A percentile compares a stretch with the other conserved stretches of the same genome.
These are phyloP conservation scores for Phytophthora macrochlamydospora DNA, from an alignment of 352 stramenopile genomes.

Conservation along the genomic window DNA sequence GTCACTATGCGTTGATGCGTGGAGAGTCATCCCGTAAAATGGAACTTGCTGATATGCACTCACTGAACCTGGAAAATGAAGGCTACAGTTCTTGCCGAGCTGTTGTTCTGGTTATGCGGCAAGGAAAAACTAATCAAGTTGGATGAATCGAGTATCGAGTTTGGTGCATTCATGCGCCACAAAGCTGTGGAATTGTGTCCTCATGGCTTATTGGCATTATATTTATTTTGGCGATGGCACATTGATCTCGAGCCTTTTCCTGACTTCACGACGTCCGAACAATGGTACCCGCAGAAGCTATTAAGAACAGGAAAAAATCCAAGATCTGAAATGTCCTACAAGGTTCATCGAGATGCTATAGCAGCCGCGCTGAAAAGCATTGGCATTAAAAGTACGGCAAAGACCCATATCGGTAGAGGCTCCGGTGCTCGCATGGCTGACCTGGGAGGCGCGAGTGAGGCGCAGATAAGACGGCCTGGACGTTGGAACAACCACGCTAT, in stretches of 20 bases:
- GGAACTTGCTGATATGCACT: no score
- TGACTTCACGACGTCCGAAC: neutral
- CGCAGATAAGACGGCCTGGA: constrained; percentile 9
- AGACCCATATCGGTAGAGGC: constrained; percentile 1
- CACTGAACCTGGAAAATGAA: no score
- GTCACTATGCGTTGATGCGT: no score
- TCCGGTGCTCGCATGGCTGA: constrained; percentile 1
- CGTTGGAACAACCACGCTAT: constrained; percentile 12
- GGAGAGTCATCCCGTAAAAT: no score
- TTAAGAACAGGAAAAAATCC: neutral
- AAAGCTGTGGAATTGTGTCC: constrained; percentile 9
- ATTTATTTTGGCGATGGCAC: constrained; percentile 15
- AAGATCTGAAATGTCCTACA: neutral
- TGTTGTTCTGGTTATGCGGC: constrained; percentile 14
- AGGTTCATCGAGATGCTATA: neutral
- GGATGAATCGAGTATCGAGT: constrained; percentile 5
- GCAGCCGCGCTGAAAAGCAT: neutral
- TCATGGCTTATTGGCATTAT: constrained; percentile 1
- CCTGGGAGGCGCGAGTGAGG: constrained; percentile 12
- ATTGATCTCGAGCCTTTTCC: neutral
- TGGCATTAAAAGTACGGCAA: constrained; percentile 1
- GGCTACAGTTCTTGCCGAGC: no score
- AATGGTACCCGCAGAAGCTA: neutral
- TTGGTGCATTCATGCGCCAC: constrained; percentile 10
- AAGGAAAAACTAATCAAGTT: constrained; percentile 20